Conservation (phyloP, 2,329 filamentous ascomycete genomes). For the Raffaelea ambrosiae region DNA sequence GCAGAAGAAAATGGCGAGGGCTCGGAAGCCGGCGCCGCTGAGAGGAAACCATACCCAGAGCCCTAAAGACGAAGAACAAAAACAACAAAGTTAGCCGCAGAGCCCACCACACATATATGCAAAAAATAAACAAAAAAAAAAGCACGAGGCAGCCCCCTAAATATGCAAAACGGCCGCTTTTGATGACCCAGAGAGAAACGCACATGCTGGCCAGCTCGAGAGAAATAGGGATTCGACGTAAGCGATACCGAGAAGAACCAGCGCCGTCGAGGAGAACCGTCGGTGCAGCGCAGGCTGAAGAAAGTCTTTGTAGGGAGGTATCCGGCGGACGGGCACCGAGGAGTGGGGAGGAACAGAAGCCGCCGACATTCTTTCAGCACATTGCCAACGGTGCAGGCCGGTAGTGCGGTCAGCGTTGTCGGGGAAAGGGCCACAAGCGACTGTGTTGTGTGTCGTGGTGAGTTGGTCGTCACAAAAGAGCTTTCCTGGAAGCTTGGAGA, state of each 20-base stretch:
- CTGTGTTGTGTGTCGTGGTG: no score
- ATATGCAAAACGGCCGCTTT: not conserved
- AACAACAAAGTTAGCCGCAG: not conserved
- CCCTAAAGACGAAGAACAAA: constrained; percentile 48
- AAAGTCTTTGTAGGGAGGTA: constrained; percentile 70
- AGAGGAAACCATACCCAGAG: constrained; percentile 85
- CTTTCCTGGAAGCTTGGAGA: no score
- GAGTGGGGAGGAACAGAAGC: constrained; percentile 15
- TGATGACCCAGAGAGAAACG: no score
- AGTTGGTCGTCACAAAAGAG: no score
- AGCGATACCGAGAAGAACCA: constrained; percentile 60
- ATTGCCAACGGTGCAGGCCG: no score
- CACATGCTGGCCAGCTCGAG: constrained; percentile 61
- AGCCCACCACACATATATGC: not conserved
- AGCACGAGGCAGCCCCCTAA: not conserved
- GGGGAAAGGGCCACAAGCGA: no score
- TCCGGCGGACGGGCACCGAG: constrained; percentile 39
- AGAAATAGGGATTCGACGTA: constrained; percentile 66
- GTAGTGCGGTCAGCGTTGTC: no score
- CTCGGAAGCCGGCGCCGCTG: constrained; percentile 64
- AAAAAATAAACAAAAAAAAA: constrained; percentile 1
- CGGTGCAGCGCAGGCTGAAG: constrained; percentile 81
- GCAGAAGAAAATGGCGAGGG: constrained; percentile 66
- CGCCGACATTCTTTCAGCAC: constrained; percentile 40
- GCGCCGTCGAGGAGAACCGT: constrained; percentile 72